A percentile compares a stretch with the other conserved stretches of the same genome.
These are phyloP conservation scores for Dioszegia hungarica DNA, from an alignment of 768 basidiomycete genomes.

Conservation along the genomic window DNA sequence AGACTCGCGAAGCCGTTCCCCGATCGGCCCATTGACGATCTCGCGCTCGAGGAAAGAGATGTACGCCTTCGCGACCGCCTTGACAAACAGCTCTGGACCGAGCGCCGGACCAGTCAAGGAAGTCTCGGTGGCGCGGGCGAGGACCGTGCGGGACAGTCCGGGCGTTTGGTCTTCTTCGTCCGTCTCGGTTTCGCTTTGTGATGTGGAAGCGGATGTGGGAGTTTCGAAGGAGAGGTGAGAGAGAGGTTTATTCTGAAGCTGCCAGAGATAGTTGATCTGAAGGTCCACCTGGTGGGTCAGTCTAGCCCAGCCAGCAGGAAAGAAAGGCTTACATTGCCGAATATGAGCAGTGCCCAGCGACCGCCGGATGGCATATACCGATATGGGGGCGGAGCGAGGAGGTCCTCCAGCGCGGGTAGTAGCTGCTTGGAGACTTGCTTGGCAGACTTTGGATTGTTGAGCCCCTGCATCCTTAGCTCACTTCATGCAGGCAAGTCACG, in stretches of 20 bases:
- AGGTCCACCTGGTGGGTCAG: constrained; percentile 33
- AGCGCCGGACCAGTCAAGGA: constrained; percentile 17
- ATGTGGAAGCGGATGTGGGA: neutral
- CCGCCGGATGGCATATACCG: constrained; percentile 28
- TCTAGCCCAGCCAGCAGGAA: neutral
- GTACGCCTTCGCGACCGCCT: constrained; percentile 15
- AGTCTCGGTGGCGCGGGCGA: constrained; percentile 19
- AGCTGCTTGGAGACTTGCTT: constrained; percentile 37
- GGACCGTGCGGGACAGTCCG: constrained; percentile 6
- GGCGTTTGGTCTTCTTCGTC: neutral
- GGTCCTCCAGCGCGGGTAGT: constrained; percentile 22
- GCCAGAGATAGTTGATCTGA: constrained; percentile 45
- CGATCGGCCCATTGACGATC: constrained; percentile 24
- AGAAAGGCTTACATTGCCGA: constrained; percentile 39
- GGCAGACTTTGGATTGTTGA: constrained; percentile 40
- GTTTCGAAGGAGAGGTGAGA: constrained; percentile 18
- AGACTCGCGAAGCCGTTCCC: constrained; percentile 9
- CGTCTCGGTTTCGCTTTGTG: neutral
- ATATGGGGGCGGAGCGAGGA: constrained; percentile 38
- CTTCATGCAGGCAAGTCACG: neutral
- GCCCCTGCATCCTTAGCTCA: constrained; percentile 16
- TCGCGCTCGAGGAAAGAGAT: constrained; percentile 17
- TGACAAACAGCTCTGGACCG: constrained; percentile 18
- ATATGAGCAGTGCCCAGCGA: constrained; percentile 33
- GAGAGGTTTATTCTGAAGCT: constrained; percentile 34